phyloP scores from a whole-genome alignment of 805 yeast species.

The Wickerhamomyces hampshirensis region DNA sequence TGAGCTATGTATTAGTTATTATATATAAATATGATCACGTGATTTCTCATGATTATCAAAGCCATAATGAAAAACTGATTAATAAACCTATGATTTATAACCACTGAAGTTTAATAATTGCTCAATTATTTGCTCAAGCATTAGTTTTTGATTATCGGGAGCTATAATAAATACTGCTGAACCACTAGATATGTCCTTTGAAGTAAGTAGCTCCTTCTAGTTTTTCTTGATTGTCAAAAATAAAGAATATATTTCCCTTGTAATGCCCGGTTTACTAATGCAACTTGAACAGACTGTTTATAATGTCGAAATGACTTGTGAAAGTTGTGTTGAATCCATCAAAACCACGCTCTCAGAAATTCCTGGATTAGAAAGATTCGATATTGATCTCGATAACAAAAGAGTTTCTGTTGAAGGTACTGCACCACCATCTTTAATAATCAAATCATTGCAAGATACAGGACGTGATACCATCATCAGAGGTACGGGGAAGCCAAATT shows the following conservation, averaged over 20 bases:
- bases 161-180: too few species aligned
- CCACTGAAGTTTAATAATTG: too few species aligned
- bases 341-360: constrained; percentile 43
- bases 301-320: constrained; percentile 82
- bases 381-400: constrained; percentile 54
- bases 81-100: too few species aligned
- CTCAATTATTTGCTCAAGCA: neutral
- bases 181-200: neutral
- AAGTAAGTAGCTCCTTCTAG: constrained; percentile 2
- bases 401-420: constrained; percentile 65
- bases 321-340: constrained; percentile 31
- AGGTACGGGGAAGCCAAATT: constrained; percentile 82
- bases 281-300: constrained; percentile 46
- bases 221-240: too few species aligned
- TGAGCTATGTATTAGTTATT: too few species aligned
- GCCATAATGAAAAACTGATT: too few species aligned
- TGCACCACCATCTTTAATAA: constrained; percentile 71
- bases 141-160: too few species aligned
- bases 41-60: too few species aligned
- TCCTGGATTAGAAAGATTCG: constrained; percentile 44
- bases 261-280: constrained; percentile 11
- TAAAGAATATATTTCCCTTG: too few species aligned
- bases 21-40: too few species aligned
- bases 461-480: constrained; percentile 91
- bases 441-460: constrained; percentile 59